phyloP scores from a whole-genome alignment of 768 basidiomycete genomes.

The Cystobasidium ongulense region DNA sequence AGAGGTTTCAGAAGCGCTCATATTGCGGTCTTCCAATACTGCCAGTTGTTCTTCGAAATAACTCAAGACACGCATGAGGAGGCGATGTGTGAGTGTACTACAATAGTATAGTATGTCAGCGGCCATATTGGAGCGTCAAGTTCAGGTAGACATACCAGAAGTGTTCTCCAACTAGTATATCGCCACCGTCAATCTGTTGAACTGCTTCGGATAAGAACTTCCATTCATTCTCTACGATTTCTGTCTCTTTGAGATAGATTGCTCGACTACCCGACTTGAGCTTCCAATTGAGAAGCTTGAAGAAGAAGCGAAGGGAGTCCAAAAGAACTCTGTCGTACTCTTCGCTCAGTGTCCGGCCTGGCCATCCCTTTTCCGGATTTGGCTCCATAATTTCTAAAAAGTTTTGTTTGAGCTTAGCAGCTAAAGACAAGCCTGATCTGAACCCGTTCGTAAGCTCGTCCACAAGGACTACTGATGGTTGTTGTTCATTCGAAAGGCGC shows the following conservation, averaged over 20 bases:
- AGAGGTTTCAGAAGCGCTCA: slow-evolving; percentile 74
- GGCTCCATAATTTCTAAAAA: slow-evolving; percentile 84
- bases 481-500: slow-evolving; percentile 75
- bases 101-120: not conserved
- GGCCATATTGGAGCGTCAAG: not conserved
- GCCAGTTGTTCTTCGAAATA: slow-evolving; percentile 92
- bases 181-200: slow-evolving; percentile 74
- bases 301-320: slow-evolving; percentile 78
- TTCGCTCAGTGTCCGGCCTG: slow-evolving; percentile 71
- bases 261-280: slow-evolving; percentile 83
- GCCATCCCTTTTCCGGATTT: slow-evolving; percentile 80
- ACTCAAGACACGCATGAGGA: slow-evolving; percentile 84
- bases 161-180: slow-evolving; percentile 84
- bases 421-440: slow-evolving; percentile 78
- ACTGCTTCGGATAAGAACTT: slow-evolving; percentile 88
- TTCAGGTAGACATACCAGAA: slow-evolving; percentile 61
- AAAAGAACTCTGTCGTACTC: slow-evolving; percentile 85
- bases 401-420: slow-evolving; percentile 89
- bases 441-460: slow-evolving; percentile 91
- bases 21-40: slow-evolving; percentile 47
- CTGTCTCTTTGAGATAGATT: slow-evolving; percentile 95
- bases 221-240: slow-evolving; percentile 94
- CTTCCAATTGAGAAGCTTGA: slow-evolving; percentile 90
- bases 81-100: slow-evolving; percentile 82
- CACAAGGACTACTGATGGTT: slow-evolving; percentile 80